Conservation (phyloP, 2,329 filamentous ascomycete species). For the Colletotrichum falcatum region DNA sequence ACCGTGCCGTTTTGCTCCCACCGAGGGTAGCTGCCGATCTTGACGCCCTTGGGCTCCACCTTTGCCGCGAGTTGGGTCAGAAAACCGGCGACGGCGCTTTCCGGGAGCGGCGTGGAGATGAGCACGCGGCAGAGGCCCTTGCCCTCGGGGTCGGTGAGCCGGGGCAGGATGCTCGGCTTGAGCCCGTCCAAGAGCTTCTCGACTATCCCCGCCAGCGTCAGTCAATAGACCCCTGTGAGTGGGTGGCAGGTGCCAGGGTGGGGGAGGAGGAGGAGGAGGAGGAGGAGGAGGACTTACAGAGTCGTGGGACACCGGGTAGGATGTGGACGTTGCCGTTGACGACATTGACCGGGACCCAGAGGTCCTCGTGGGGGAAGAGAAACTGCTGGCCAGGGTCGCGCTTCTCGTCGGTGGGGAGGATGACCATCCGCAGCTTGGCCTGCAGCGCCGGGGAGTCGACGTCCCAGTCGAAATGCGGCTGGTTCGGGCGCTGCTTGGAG, state of each 20-base stretch:
- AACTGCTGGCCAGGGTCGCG: slow-evolving; percentile 77
- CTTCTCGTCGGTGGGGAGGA: slow-evolving; percentile 80
- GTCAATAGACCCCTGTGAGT: not conserved
- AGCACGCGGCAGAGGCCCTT: slow-evolving; percentile 83
- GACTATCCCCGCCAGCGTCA: slow-evolving; percentile 57
- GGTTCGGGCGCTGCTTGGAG: slow-evolving; percentile 77
- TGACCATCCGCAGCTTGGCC: slow-evolving; percentile 91
- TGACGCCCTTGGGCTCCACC: slow-evolving; percentile 82
- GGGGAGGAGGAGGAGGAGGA: slow-evolving; percentile 14
- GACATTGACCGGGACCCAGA: slow-evolving; percentile 91
- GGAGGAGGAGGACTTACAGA: slow-evolving; percentile 66
- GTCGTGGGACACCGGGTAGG: slow-evolving; percentile 85
- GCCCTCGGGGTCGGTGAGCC: slow-evolving; percentile 81
- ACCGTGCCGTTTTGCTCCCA: slow-evolving; percentile 96
- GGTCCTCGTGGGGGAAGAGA: slow-evolving; percentile 80
- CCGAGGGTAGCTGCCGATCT: slow-evolving; percentile 94
- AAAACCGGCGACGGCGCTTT: slow-evolving; percentile 87
- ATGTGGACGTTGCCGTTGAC: slow-evolving; percentile 96
- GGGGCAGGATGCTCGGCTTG: slow-evolving; percentile 76
- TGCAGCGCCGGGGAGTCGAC: slow-evolving; percentile 80
- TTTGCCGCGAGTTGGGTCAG: slow-evolving; percentile 82
- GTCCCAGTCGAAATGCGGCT: slow-evolving; percentile 87
- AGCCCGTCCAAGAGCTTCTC: slow-evolving; percentile 82
- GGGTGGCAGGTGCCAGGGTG: not conserved
- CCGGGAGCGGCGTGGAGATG: slow-evolving; percentile 87